Conservation (phyloP, 768 basidiomycete genomes). For the Sarcomyxa edulis region DNA sequence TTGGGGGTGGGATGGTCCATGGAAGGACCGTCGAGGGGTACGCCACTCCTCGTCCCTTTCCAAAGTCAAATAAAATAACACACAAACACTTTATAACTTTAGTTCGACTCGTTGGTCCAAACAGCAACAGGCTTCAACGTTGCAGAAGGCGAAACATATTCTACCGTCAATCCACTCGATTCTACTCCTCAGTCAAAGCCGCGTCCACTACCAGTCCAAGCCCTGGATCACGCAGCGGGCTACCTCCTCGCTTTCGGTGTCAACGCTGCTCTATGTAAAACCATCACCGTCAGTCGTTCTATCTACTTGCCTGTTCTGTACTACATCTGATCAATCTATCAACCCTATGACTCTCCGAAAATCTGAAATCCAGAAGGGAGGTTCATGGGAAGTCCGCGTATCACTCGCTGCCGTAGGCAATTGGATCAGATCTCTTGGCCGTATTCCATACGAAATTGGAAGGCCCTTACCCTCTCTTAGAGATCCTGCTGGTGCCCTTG, state of each 20-base stretch:
- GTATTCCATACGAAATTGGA: conserved; percentile 28
- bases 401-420: conserved; percentile 52
- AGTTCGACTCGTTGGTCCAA: conserved; percentile 66
- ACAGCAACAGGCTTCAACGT: conserved; percentile 55
- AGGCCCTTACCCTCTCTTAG: conserved; percentile 30
- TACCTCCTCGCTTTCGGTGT: conserved; percentile 57
- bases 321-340: neutral
- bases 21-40: conserved; percentile 49
- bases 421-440: conserved; percentile 53
- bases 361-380: conserved; percentile 42
- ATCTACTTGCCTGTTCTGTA: neutral
- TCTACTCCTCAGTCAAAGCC: conserved; percentile 10
- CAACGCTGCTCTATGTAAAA: conserved; percentile 48
- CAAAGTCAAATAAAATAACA: conserved; percentile 3
- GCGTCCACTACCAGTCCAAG: conserved; percentile 49
- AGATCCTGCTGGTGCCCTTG: conserved; percentile 26
- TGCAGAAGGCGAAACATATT: conserved; percentile 48
- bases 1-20: conserved; percentile 56
- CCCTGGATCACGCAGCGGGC: conserved; percentile 54
- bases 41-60: conserved; percentile 6
- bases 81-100: neutral
- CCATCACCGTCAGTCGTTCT: conserved; percentile 37
- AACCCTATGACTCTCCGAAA: no score
- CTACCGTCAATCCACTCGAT: conserved; percentile 1
- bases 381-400: conserved; percentile 55